Base-by-base conservation (phyloP, 1,284 basidiomycete genomes). In the Trametes hirsuta region DNA sequence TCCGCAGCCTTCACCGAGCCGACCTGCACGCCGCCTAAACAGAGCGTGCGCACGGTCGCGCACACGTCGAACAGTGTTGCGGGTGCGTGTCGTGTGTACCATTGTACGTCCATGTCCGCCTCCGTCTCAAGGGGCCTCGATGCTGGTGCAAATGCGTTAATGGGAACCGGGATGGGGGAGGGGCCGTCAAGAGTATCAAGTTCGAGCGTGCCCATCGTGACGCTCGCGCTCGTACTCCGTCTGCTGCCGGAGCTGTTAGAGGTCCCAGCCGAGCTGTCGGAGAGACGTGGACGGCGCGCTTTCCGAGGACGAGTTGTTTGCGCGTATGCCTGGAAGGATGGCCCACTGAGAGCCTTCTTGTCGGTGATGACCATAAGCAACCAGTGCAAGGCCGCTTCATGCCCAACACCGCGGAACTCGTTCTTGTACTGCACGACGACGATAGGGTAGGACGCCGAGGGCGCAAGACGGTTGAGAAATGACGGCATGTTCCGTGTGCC, bases 341-440 rank as follows among this genome's bases (percentile, higher is more conserved):
- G 62, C 34, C 65, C 65, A 45, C 55, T 57, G n/a, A 64, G 60
- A 42, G 62, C 58, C 25, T 50, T 40, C 36, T 53, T 54, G 56
- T 64, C 62, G 47, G 65, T 66, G 61, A 69, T 58, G 50, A 69
- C 62, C 53, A 69, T 47, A 53, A 69, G 64, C 22, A 64, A 64
- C 68, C 68, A 69, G 65, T 69, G 68, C 15, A 68, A 61, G 45
- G 66, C 58, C 41, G 56, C 51, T 35, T 69, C 67, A 45, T 62
- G 61, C 11, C 66, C 67, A 39, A 66, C 64, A 40, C 64, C 66
- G 35, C 63, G 63, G 57, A 53, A 62, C 53, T 66, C 67, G 58
- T 67, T 57, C 55, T 67, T 62, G 58, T 68, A 68, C 56, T 69
- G 68, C 21, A 58, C 65, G 55, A 69, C 58, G 58, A 66, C 66